These are phyloP conservation scores for Blepharisma japonicum DNA, from an alignment of 73 alveolate genomes.

Conservation along the genomic window DNA sequence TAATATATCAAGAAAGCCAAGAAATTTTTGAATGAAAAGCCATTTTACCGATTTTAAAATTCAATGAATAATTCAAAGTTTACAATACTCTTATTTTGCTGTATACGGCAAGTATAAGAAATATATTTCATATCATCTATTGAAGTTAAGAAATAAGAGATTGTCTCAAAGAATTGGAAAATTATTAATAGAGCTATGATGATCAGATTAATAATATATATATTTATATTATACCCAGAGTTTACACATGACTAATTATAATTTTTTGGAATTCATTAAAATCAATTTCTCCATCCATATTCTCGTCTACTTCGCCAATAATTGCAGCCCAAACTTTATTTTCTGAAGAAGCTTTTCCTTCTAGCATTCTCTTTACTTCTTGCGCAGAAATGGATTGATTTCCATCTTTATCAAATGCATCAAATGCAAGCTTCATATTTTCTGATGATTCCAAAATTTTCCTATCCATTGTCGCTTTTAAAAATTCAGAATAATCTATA, in stretches of 20 bases:
- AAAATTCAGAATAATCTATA: constrained; percentile 71
- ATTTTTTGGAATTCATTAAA: constrained; percentile 70
- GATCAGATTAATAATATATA: too few relatives aligned
- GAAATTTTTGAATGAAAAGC: too few relatives aligned
- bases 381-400: constrained; percentile 60
- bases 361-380: constrained; percentile 72
- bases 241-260: constrained; percentile 30
- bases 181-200: too few relatives aligned
- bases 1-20: too few relatives aligned
- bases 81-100: too few relatives aligned
- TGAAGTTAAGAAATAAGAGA: too few relatives aligned
- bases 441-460: constrained; percentile 66
- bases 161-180: too few relatives aligned
- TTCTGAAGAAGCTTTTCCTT: constrained; percentile 64
- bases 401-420: constrained; percentile 68
- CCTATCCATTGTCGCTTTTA: constrained; percentile 78
- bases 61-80: too few relatives aligned
- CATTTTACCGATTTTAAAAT: too few relatives aligned
- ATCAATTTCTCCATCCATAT: constrained; percentile 71
- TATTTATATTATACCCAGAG: too few relatives aligned
- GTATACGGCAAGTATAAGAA: too few relatives aligned
- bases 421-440: constrained; percentile 75
- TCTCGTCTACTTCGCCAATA: constrained; percentile 64
- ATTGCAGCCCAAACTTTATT: constrained; percentile 75
- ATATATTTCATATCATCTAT: too few relatives aligned